A percentile compares a stretch with the other conserved stretches of the same genome.
Evolutionary conservation across 2,329 filamentous ascomycete species (phyloP).

Genomic region (Verruconis gallopava): DNA sequence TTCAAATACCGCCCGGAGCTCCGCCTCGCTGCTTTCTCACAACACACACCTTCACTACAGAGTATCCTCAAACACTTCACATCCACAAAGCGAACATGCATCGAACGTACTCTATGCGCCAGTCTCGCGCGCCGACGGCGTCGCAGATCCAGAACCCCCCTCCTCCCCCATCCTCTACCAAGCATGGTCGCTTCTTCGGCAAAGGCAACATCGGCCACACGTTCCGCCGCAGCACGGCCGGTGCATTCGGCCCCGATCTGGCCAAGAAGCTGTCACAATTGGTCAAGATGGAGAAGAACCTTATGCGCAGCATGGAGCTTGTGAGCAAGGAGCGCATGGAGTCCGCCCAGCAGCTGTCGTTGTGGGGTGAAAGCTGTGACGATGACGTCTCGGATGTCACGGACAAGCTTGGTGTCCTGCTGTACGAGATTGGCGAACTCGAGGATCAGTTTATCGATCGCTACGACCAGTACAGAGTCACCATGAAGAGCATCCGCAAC

Average conservation of each 20-base stretch:
- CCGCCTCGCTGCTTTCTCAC: too few species aligned
- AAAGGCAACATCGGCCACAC: constrained; percentile 66
- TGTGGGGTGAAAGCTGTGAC: constrained; percentile 92
- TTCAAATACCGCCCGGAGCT: too few species aligned
- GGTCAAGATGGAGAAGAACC: constrained; percentile 99
- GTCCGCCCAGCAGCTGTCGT: constrained; percentile 95
- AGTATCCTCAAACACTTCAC: background rate
- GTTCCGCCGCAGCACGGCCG: constrained; percentile 60
- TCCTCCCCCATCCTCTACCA: constrained; percentile 81
- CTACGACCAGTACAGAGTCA: constrained; percentile 98
- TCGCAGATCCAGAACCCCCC: constrained; percentile 86
- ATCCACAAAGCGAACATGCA: constrained; percentile 4
- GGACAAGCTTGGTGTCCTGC: constrained; percentile 92
- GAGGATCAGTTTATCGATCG: constrained; percentile 98
- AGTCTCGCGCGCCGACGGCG: constrained; percentile 88
- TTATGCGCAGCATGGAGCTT: constrained; percentile 95
- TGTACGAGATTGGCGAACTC: constrained; percentile 96
- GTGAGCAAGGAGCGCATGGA: constrained; percentile 97
- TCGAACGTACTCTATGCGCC: constrained; percentile 70
- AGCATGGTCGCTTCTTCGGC: constrained; percentile 80
- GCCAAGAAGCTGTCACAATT: constrained; percentile 96
- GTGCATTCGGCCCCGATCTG: constrained; percentile 72
- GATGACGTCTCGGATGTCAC: constrained; percentile 98
- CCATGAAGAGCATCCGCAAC: constrained; percentile 98
- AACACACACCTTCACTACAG: too few species aligned